Conservation (phyloP, 805 yeast genomes). For the Metschnikowia vanudenii region DNA sequence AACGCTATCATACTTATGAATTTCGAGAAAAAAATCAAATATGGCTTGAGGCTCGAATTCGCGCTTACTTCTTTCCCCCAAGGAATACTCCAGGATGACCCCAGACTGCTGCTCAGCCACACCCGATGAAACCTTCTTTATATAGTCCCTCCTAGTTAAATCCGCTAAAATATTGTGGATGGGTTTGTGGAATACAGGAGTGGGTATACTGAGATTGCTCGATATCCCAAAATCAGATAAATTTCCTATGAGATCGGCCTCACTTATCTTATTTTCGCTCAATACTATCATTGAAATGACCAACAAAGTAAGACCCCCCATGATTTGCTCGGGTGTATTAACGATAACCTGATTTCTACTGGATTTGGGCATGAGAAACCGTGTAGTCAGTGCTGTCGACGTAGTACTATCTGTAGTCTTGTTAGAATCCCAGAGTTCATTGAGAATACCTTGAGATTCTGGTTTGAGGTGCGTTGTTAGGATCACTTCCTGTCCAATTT, state of each 20-base stretch:
- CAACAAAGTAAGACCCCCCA: conserved; percentile 31
- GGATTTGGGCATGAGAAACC: conserved; percentile 23
- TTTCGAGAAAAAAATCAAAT: conserved; percentile 25
- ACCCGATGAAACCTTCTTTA: conserved; percentile 18
- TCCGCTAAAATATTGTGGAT: conserved; percentile 26
- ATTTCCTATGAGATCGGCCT: conserved; percentile 23
- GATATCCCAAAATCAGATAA: conserved; percentile 29
- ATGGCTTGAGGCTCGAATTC: conserved; percentile 34
- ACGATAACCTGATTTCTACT: conserved; percentile 20
- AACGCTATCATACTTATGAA: conserved; percentile 14
- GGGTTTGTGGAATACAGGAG: conserved; percentile 24
- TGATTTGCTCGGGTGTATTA: conserved; percentile 28
- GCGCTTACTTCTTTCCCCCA: conserved; percentile 34
- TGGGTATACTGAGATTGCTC: conserved; percentile 18
- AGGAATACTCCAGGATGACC: conserved; percentile 22
- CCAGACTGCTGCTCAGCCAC: conserved; percentile 18
- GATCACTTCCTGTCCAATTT: conserved; percentile 18
- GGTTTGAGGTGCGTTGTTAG: conserved; percentile 24
- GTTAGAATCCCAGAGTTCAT: conserved; percentile 24
- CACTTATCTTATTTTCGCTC: conserved; percentile 32
- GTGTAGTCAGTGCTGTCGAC: neutral
- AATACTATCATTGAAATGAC: conserved; percentile 31
- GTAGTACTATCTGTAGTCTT: conserved; percentile 1
- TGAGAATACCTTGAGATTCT: conserved; percentile 24
- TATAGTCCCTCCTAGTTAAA: conserved; percentile 31